phyloP scores from a whole-genome alignment of 805 yeast species.

The Teunomyces aglyptinius region DNA sequence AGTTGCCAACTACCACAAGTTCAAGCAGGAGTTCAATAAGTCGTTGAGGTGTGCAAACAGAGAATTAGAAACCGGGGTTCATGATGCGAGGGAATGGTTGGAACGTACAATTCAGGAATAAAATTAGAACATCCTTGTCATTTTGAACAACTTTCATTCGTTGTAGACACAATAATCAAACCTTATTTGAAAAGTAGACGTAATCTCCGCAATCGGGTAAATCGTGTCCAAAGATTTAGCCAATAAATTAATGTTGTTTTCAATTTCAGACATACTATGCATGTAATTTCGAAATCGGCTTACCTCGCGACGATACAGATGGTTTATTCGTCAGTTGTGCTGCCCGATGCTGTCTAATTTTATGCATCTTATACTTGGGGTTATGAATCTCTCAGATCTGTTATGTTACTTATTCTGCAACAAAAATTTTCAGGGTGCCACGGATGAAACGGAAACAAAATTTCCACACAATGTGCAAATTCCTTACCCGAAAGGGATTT shows the following conservation, averaged over 20 bases:
- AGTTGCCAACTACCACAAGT: conserved; percentile 5
- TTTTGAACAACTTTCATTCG: not conserved
- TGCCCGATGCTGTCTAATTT: not conserved
- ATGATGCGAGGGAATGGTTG: conserved; percentile 24
- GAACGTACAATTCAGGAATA: conserved; percentile 10
- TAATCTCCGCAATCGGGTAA: not conserved
- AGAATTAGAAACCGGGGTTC: conserved; percentile 21
- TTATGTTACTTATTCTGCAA: not conserved
- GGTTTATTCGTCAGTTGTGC: not conserved
- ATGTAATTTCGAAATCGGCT: not conserved
- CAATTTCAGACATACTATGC: not conserved
- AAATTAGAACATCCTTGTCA: not conserved
- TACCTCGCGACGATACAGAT: not conserved
- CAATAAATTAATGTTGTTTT: not conserved
- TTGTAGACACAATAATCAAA: not conserved
- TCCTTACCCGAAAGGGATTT: too few species aligned
- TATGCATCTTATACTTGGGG: not conserved
- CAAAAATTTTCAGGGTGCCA: too few species aligned
- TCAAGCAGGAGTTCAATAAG: conserved; percentile 9
- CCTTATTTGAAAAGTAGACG: not conserved
- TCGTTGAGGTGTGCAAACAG: conserved; percentile 12
- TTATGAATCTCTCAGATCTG: not conserved
- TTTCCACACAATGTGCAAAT: too few species aligned
- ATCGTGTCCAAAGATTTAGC: not conserved
- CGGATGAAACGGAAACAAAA: too few species aligned